Base-by-base conservation (phyloP, 2,329 filamentous ascomycete species). In the Emmonsiellopsis sp. region DNA sequence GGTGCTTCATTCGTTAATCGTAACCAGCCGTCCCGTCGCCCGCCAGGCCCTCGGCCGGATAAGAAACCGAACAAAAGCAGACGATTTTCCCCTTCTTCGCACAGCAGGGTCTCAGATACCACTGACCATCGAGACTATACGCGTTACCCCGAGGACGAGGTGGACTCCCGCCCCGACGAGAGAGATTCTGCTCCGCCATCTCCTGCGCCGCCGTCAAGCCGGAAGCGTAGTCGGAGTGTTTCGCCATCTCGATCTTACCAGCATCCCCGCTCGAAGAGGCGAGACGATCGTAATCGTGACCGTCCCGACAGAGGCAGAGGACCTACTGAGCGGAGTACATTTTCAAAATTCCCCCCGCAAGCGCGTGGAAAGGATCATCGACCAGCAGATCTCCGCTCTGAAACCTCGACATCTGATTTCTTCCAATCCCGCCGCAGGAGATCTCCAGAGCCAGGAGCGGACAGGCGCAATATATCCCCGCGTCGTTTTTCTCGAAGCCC, bases 171-270 rank as follows among this genome's bases (percentile, higher is more conserved):
- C 55, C 59, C 64, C 60, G 58, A 55, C 63, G 60, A 55, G 60
- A 62, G 56, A 54, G 60, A 65, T 34, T 66, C 47, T 51, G 42
- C 48, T 42, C 49, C 63, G 49, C 63, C 64, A 43, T 62, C 61
- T 52, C 63, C 61, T 51, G 64, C 62, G 53, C 60, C 61, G 33
- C 61, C 65, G 52, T 61, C 60, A 34, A 71, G 72, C 63, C 65
- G 69, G 49, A 68, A 68, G 58, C 66, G 70, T 56, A 73, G 67
- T 53, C 67, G 69, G 53, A 73, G 70, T 57, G 68, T 69, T 52
- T 73, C 72, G 33, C 69, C 60, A 51, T 50, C 67, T 44, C 62
- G 61, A 46, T 60, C 58, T 39, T 62, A 61, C 52, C 63, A 57
- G 27, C 62, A 62, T 47, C 63, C 63, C 36, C 60, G 62, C 48